phyloP scores from a whole-genome alignment of 495 filamentous ascomycete species.

The Penicillium subrubescens region DNA sequence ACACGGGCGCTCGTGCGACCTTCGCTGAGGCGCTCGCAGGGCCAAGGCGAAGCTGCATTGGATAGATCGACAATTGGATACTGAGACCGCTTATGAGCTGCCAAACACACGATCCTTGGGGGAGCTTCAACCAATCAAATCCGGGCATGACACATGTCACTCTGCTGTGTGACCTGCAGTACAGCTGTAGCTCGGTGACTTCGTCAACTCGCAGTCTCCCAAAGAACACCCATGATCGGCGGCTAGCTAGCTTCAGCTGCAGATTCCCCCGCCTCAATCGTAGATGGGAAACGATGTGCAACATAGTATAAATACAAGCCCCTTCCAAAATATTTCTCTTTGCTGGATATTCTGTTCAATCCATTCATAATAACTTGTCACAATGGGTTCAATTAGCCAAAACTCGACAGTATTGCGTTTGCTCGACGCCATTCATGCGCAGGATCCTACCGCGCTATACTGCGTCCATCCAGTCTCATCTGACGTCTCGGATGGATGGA shows the following conservation, averaged over 20 bases:
- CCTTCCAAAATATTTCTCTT: neutral
- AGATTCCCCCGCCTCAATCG: neutral
- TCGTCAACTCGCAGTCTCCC: neutral
- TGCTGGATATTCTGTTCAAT: too few species aligned
- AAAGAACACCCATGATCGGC: neutral
- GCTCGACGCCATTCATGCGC: constrained; percentile 48
- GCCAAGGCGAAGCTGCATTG: neutral
- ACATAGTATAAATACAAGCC: neutral
- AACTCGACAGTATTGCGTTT: constrained; percentile 10
- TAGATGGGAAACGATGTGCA: neutral
- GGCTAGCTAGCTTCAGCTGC: neutral
- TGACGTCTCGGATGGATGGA: constrained; percentile 54
- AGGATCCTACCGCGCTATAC: constrained; percentile 42
- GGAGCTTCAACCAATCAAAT: neutral
- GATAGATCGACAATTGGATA: neutral
- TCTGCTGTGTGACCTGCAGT: neutral
- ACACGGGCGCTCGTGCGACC: neutral
- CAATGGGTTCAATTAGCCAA: constrained; percentile 5
- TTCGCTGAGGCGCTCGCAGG: neutral
- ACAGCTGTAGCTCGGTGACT: neutral
- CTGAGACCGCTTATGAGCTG: too few species aligned
- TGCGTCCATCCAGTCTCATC: constrained; percentile 44
- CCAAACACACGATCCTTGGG: neutral
- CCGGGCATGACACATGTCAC: neutral
- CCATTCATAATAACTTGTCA: neutral